Evolutionary conservation across 2,329 filamentous ascomycete species (phyloP), one percentile per base, ranked within the genome.

Genomic region (Berkeleyomyces basicola): DNA sequence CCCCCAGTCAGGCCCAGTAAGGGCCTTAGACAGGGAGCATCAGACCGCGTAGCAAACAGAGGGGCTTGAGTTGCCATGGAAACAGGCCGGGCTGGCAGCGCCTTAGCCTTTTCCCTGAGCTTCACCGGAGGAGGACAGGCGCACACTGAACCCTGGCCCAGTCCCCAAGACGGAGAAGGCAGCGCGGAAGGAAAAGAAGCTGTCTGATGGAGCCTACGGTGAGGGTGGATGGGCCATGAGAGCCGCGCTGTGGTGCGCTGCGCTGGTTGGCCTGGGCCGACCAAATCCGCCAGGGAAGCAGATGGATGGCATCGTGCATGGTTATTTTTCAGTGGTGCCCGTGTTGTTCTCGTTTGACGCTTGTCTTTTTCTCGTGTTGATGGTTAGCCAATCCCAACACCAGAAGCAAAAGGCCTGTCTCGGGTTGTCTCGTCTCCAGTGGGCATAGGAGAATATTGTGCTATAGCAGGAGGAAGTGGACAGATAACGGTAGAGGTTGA

Each of bases 11-110:
- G 61, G 61, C 44, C 62, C 46, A 49, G 46, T 16, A n/a, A 61
- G 49, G 59, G 46, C 46, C 33, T 14, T n/a, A 37, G 43, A 57
- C 58, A 64, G 62, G 58, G 61, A 53, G 42, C 42, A 57, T 47
- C 55, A 31, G 40, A 40, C 62, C 36, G 51, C 62, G 42, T 51
- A 61, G 60, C 59, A 64, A 61, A 64, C 58, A 61, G 51, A 58
- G 33, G 62, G 59, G 51, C 42, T 51, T 59, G 40, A 10, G 58
- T 64, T 59, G 46, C 47, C 49, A 64, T 31, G 36, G 62, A 40
- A 64, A 64, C 62, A n/a, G 31, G 49, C 10, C 47, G 36, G 49
- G 53, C 39, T 47, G 59, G 40, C 6, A 36, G 39, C 53, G 33
- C 14, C 33, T 57, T 57, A n/a, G n/a, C 39, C 33, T 39, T 9